Evolutionary conservation across 306 rosid species (phyloP), one percentile per base, ranked within the genome.

Genomic region (Sicyos edulis): DNA sequence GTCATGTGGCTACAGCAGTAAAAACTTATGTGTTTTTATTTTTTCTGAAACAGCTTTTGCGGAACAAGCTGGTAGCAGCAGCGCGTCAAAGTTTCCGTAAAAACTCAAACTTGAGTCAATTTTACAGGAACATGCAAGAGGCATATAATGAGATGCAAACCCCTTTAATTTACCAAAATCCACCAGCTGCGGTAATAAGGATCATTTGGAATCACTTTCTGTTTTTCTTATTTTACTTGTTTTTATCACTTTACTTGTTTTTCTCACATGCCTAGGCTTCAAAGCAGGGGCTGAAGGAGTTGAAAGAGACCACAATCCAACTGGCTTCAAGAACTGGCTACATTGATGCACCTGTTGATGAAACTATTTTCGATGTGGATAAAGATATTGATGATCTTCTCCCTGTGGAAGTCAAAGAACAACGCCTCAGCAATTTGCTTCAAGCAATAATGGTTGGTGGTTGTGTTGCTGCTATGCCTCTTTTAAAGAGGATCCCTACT

Each of bases 401-500:
- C 85, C 98, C 92, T 0, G 79, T 92, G 51, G 96, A 92, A 88
- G 96, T 92, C 47, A 88, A 92, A 83, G 98, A 92, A 79, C 98
- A 90, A 70, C 95, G 98, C 45, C 85, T 92, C 81, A 92, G 98
- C 85, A 90, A 92, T 84, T 81, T 90, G 63, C 90, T 90, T 55
- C 98, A 92, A 80, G 85, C 98, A 76, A 76, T 82, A 56, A 87
- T 92, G 92, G 92, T 86, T 56, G 92, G 81, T 54, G 81, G 79
- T 68, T 92, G 98, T 82, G 89, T 92, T 44, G 96, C 84, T 77
- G 98, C 98, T 15, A 92, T 92, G 98, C 98, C 98, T 74, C 70
- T 92, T 76, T 81, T 92, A 82, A 92, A 86, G 87, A 90, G 82
- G 85, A 92, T 92, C 79, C 96, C 98, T 11, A 88, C 96, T 32